phyloP scores from a whole-genome alignment of 164 flowering plant genomes.

The Buxus sempervirens region DNA sequence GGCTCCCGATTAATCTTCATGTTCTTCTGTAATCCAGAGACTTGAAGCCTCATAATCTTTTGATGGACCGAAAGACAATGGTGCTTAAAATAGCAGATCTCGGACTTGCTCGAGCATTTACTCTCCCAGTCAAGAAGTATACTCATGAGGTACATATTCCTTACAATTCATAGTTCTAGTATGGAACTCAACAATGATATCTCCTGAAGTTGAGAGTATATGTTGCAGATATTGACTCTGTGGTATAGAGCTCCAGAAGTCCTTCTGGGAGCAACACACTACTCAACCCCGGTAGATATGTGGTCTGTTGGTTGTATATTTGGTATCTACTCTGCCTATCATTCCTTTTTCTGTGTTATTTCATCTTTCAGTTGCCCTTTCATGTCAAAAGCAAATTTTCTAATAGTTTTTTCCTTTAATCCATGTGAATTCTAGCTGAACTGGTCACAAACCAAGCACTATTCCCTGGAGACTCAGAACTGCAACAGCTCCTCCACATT shows the following conservation, averaged over 20 bases:
- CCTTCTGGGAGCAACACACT: conserved; percentile 64
- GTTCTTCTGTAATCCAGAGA: conserved; percentile 47
- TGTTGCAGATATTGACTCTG: conserved; percentile 68
- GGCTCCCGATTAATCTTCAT: background rate
- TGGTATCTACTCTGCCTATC: conserved; percentile 49
- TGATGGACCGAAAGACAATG: conserved; percentile 79
- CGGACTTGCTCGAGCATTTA: conserved; percentile 81
- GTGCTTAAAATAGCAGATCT: conserved; percentile 91
- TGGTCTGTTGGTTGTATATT: conserved; percentile 97
- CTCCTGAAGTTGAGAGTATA: background rate
- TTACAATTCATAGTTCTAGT: background rate
- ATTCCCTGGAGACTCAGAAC: conserved; percentile 85
- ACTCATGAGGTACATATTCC: conserved; percentile 72
- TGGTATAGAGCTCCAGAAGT: conserved; percentile 84
- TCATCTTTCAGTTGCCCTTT: too few species aligned
- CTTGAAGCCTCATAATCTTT: conserved; percentile 91
- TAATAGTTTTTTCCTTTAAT: background rate
- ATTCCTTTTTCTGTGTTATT: background rate
- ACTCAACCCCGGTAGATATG: conserved; percentile 80
- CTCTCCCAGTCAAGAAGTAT: conserved; percentile 82
- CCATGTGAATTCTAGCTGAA: conserved; percentile 50
- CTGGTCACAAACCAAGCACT: conserved; percentile 78
- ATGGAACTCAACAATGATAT: background rate
- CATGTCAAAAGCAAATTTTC: background rate
- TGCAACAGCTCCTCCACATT: conserved; percentile 89